Conservation (phyloP, 2,329 filamentous ascomycete species). For the Scedosporium dehoogii region DNA sequence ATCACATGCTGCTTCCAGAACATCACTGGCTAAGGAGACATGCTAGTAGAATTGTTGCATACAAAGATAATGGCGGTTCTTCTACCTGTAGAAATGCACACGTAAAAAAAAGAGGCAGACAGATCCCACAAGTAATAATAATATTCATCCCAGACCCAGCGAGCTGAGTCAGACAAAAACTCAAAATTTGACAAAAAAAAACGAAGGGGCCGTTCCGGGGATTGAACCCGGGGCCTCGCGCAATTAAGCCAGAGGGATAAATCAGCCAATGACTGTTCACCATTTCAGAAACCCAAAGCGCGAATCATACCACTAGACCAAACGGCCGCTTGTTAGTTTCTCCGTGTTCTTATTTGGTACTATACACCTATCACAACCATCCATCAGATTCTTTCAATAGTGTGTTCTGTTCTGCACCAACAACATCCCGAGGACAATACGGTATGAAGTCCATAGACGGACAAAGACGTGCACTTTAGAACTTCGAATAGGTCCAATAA, state of each 20-base stretch:
- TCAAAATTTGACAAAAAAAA: not conserved
- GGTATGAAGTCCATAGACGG: too few relatives aligned
- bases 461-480: not conserved
- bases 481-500: not conserved
- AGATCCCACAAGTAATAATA: too few relatives aligned
- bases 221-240: slow-evolving; percentile 6
- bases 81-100: too few relatives aligned
- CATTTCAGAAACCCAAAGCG: slow-evolving; percentile 1
- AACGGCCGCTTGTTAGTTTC: slow-evolving; percentile 1
- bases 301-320: slow-evolving; percentile 7
- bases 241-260: not conserved
- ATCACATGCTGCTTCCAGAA: too few relatives aligned
- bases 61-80: too few relatives aligned
- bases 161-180: not conserved
- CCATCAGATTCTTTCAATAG: too few relatives aligned
- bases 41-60: too few relatives aligned
- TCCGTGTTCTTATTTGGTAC: not conserved
- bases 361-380: not conserved
- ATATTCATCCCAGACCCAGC: not conserved
- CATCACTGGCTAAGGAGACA: too few relatives aligned
- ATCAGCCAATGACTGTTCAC: not conserved
- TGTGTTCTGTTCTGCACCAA: too few relatives aligned
- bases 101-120: not conserved
- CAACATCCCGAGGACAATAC: too few relatives aligned
- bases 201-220: slow-evolving; percentile 3